Conservation (phyloP, 805 yeast species). For the Candida ascalaphidarum region DNA sequence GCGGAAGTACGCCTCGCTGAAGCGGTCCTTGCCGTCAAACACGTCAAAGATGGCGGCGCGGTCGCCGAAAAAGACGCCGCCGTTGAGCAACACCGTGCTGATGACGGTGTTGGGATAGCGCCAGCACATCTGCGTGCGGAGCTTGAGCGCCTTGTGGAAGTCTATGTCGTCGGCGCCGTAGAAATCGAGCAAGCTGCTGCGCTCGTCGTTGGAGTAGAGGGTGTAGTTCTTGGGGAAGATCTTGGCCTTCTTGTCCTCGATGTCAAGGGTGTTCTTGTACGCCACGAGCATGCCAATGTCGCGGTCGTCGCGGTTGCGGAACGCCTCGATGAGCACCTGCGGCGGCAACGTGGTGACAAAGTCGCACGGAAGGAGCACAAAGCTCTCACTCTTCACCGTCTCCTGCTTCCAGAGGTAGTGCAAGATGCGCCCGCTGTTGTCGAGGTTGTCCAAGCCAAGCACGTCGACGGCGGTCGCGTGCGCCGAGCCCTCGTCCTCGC, state of each 20-base stretch:
- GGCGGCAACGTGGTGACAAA: constrained; percentile 91
- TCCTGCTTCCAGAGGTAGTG: constrained; percentile 36
- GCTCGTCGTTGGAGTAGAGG: constrained; percentile 43
- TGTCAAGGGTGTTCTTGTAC: constrained; percentile 67
- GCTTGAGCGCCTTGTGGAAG: constrained; percentile 60
- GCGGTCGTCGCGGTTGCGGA: constrained; percentile 57
- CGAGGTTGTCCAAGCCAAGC: constrained; percentile 9
- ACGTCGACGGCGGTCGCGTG: constrained; percentile 15
- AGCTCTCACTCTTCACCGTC: constrained; percentile 28
- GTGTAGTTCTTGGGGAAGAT: constrained; percentile 60
- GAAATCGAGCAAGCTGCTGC: constrained; percentile 54
- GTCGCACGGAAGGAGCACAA: constrained; percentile 90
- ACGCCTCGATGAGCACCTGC: constrained; percentile 75
- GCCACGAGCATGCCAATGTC: constrained; percentile 72
- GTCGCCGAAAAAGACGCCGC: constrained; percentile 49
- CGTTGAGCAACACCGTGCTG: constrained; percentile 66
- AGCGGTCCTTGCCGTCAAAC: constrained; percentile 30
- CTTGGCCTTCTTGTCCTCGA: constrained; percentile 60
- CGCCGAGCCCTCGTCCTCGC: constrained; percentile 4
- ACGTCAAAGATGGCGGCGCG: constrained; percentile 42
- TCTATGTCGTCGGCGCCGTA: constrained; percentile 63
- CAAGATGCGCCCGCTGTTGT: constrained; percentile 57
- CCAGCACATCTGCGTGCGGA: constrained; percentile 89
- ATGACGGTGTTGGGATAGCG: constrained; percentile 71
- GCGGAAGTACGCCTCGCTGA: constrained; percentile 27